These are phyloP conservation scores for Geranomyces variabilis DNA, from an alignment of 192 early-diverging fungal genomes.

Conservation along the genomic window DNA sequence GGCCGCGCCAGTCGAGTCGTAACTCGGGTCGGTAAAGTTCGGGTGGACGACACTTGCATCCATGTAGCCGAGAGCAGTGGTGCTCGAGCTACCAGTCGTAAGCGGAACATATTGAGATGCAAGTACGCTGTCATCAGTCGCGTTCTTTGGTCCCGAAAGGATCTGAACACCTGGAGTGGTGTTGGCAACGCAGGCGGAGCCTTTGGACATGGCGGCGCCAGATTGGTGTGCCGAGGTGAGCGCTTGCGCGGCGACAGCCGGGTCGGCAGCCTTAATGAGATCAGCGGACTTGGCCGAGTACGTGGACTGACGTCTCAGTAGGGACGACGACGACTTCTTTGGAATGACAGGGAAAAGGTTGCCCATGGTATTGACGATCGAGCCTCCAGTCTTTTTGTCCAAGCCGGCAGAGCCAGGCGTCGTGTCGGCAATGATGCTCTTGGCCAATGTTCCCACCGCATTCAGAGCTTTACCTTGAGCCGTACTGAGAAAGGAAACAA, in stretches of 20 bases:
- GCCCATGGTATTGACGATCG: conserved; percentile 15
- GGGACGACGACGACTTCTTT: neutral
- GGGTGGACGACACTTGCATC: neutral
- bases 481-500: neutral
- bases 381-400: conserved; percentile 7
- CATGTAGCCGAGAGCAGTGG: conserved; percentile 9
- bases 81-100: neutral
- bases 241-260: neutral
- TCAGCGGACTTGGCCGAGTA: neutral
- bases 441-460: neutral
- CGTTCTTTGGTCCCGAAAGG: neutral
- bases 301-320: neutral
- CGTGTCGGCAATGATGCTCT: conserved; percentile 15
- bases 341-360: conserved; percentile 9
- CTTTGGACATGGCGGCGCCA: conserved; percentile 11
- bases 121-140: neutral
- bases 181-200: neutral
- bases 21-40: neutral
- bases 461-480: neutral
- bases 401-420: neutral
- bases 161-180: conserved; percentile 1
- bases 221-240: conserved; percentile 3
- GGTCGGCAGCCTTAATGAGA: neutral
- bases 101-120: conserved; percentile 16
- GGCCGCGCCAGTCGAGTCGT: conserved; percentile 1